Conservation (phyloP, 2,329 filamentous ascomycete species). For the Rutstroemia sp. region DNA sequence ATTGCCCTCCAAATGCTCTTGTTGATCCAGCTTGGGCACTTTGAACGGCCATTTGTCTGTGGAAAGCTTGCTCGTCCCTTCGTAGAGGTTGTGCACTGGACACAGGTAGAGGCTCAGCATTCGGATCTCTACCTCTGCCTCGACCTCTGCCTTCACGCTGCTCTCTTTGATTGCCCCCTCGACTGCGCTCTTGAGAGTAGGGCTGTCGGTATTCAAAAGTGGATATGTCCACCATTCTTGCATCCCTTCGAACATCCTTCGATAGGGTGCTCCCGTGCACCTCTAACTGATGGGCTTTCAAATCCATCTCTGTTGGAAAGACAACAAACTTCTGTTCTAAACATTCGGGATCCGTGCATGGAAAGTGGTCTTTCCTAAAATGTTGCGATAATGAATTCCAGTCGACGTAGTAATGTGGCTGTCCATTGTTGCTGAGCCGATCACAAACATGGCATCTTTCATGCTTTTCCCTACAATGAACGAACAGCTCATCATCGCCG, state of each 20-base stretch:
- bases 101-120: slow-evolving; percentile 68
- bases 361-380: slow-evolving; percentile 79
- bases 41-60: slow-evolving; percentile 86
- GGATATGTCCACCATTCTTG: slow-evolving; percentile 78
- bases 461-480: slow-evolving; percentile 88
- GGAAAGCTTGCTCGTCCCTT: slow-evolving; percentile 83
- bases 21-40: slow-evolving; percentile 73
- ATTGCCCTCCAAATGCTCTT: slow-evolving; percentile 77
- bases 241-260: slow-evolving; percentile 77
- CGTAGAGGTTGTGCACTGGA: slow-evolving; percentile 74
- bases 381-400: slow-evolving; percentile 82
- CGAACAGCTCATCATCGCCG: slow-evolving; percentile 88
- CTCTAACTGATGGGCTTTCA: slow-evolving; percentile 87
- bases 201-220: slow-evolving; percentile 72
- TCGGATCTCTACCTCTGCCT: slow-evolving; percentile 75
- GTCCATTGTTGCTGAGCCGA: slow-evolving; percentile 34
- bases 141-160: slow-evolving; percentile 37
- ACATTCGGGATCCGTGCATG: slow-evolving; percentile 80
- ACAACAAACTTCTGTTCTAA: slow-evolving; percentile 97
- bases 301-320: slow-evolving; percentile 87
- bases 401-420: slow-evolving; percentile 86
- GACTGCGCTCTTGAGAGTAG: slow-evolving; percentile 51
- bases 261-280: slow-evolving; percentile 73
- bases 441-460: slow-evolving; percentile 96
- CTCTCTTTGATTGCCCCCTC: slow-evolving; percentile 38